Evolutionary conservation across 2,329 filamentous ascomycete genomes (phyloP).

Genomic region (Hymenotorrendiella dingleyae): DNA sequence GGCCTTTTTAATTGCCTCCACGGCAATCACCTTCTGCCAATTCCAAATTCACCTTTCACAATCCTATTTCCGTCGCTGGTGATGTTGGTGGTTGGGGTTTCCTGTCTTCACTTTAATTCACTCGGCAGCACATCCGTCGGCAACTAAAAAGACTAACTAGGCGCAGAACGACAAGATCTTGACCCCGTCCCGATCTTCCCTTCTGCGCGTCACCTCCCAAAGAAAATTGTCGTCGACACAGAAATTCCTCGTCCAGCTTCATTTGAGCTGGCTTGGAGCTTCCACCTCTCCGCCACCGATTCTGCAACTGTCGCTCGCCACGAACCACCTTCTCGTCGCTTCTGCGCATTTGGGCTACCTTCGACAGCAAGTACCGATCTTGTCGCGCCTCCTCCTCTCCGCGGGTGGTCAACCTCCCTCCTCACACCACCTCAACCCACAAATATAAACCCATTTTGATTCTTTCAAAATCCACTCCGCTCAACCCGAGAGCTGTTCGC

Average conservation of each 20-base stretch:
- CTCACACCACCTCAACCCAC: neutral
- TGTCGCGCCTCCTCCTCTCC: slow-evolving; percentile 2
- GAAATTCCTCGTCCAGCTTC: neutral
- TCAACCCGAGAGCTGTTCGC: slow-evolving; percentile 6
- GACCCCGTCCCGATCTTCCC: slow-evolving; percentile 2
- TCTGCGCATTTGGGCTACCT: slow-evolving; percentile 5
- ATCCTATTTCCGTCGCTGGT: too few relatives aligned
- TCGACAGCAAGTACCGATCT: too few relatives aligned
- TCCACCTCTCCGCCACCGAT: neutral
- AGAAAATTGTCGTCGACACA: neutral
- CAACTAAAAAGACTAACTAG: slow-evolving; percentile 2
- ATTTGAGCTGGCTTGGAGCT: neutral
- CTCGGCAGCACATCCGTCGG: slow-evolving; percentile 1
- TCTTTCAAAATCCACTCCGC: neutral
- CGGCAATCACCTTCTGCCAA: too few relatives aligned
- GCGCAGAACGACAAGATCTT: slow-evolving; percentile 2
- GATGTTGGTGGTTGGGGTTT: neutral
- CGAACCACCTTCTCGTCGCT: slow-evolving; percentile 4
- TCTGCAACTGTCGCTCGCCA: slow-evolving; percentile 2
- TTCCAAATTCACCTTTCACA: too few relatives aligned
- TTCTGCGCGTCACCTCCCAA: slow-evolving; percentile 3
- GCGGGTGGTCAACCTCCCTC: neutral
- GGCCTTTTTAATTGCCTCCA: too few relatives aligned
- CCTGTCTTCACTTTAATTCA: neutral
- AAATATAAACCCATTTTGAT: slow-evolving; percentile 1